Evolutionary conservation across 2,329 filamentous ascomycete genomes (phyloP).

Genomic region (Fusarium duplospermum): DNA sequence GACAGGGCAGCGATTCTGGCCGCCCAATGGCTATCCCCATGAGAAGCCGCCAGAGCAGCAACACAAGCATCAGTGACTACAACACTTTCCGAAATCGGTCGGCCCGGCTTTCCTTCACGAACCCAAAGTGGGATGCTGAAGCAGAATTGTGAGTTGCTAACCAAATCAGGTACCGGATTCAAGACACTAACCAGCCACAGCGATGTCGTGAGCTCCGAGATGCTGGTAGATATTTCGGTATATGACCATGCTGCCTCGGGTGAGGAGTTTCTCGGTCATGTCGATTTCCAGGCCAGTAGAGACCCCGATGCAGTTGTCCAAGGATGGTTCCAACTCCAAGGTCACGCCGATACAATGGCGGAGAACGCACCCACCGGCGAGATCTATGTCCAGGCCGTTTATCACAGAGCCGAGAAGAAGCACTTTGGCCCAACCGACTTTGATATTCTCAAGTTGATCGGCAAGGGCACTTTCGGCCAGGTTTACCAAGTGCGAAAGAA

Average conservation of each 20-base stretch:
- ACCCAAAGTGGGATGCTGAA: conserved; percentile 95
- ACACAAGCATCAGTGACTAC: conserved; percentile 82
- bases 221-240: conserved; percentile 90
- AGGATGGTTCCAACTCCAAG: conserved; percentile 86
- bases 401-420: conserved; percentile 88
- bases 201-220: conserved; percentile 92
- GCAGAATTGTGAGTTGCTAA: conserved; percentile 82
- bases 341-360: conserved; percentile 76
- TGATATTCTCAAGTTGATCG: conserved; percentile 94
- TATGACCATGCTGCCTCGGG: conserved; percentile 85
- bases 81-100: conserved; percentile 70
- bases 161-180: neutral
- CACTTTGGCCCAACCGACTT: conserved; percentile 96
- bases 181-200: conserved; percentile 59
- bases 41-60: conserved; percentile 96
- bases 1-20: conserved; percentile 83
- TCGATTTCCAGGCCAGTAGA: conserved; percentile 78
- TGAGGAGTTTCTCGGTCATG: conserved; percentile 92
- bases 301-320: conserved; percentile 78
- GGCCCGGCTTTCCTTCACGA: conserved; percentile 71
- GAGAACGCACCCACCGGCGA: conserved; percentile 87
- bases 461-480: conserved; percentile 97
- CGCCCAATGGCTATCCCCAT: conserved; percentile 94
- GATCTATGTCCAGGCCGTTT: conserved; percentile 86
- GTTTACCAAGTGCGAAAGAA: conserved; percentile 99